phyloP scores from a whole-genome alignment of 805 yeast species.

The Hanseniaspora vineae region DNA sequence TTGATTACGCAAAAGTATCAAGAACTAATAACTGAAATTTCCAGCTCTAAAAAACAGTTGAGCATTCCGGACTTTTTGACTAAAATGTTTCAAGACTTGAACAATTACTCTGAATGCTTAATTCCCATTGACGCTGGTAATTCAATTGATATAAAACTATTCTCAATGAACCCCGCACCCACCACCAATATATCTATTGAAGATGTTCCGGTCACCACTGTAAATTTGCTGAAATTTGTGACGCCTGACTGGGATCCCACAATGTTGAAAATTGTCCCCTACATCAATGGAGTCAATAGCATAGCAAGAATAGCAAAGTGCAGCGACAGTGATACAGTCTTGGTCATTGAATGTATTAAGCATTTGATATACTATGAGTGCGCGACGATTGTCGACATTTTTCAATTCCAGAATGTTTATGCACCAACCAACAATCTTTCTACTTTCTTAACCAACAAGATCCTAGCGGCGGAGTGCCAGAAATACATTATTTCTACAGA shows the following conservation, averaged over 20 bases:
- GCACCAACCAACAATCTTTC: constrained; percentile 77
- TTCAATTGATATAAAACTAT: constrained; percentile 84
- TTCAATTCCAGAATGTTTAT: constrained; percentile 79
- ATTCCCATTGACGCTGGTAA: constrained; percentile 86
- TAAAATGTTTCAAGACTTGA: constrained; percentile 87
- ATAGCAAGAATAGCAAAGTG: constrained; percentile 61
- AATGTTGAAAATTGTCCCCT: constrained; percentile 76
- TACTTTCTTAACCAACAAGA: constrained; percentile 46
- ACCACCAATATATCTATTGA: constrained; percentile 69
- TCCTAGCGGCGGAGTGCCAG: constrained; percentile 74
- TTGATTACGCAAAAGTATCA: constrained; percentile 12
- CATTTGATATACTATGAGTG: constrained; percentile 86
- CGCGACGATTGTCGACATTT: constrained; percentile 69
- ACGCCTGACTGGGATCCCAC: constrained; percentile 98
- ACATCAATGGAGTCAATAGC: constrained; percentile 79
- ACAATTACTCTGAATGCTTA: constrained; percentile 90
- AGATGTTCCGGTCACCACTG: constrained; percentile 90
- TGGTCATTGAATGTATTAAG: constrained; percentile 79
- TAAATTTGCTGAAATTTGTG: constrained; percentile 53
- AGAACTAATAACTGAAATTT: constrained; percentile 16
- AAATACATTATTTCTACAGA: constrained; percentile 45
- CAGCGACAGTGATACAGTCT: constrained; percentile 65
- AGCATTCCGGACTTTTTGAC: constrained; percentile 67
- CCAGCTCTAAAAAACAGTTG: constrained; percentile 18
- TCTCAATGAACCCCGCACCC: constrained; percentile 56